Base-by-base conservation (phyloP, 2,329 filamentous ascomycete genomes). In the Neophaeococcomyces mojaviensis region DNA sequence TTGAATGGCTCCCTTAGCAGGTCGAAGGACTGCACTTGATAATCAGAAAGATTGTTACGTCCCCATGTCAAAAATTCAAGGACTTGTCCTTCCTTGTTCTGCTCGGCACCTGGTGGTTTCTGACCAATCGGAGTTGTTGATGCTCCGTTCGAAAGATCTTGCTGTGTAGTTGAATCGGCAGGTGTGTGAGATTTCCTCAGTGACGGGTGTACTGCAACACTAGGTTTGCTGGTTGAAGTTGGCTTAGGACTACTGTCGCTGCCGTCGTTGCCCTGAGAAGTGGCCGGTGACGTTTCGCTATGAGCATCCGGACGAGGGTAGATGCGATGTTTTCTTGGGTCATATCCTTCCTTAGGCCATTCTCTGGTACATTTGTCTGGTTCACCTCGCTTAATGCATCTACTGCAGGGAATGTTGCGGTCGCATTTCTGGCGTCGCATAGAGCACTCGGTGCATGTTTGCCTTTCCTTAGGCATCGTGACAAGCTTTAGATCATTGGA, bases 61-160 rank as follows among this genome's bases (percentile, higher is more conserved):
- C 70, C 70, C 70, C 71, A 73, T 1, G 70, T 68, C 2, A 72
- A 59, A 37, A 71, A 73, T 45, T 73, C 70, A 0, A 73, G 61
- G 2, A 72, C 67, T 16, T 42, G 45, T 12, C 49, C 46, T 32
- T 49, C 45, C 39, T 49, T 50, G 26, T 53, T 47, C 30, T 44
- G 32, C 34, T 46, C 48, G 10, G 30, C 20, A 6, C 36, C 36
- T 33, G 30, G 32, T 15, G 10, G 10, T 10, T 33, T 13, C 9
- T 16, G 46, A 20, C 10, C 39, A 30, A 39, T 44, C 49, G 24
- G 31, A 4, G 13, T 19, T 6, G 34, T 15, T n/a, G n/a, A 18
- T n/a, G 26, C 20, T 43, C 32, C 10, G 31, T 26, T 8, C 20
- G 12, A 5, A 30, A 31, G 16, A 43, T 26, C 32, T 39, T 49